Base-by-base conservation (phyloP, 2,329 filamentous ascomycete species). In the Fusarium virguliforme region DNA sequence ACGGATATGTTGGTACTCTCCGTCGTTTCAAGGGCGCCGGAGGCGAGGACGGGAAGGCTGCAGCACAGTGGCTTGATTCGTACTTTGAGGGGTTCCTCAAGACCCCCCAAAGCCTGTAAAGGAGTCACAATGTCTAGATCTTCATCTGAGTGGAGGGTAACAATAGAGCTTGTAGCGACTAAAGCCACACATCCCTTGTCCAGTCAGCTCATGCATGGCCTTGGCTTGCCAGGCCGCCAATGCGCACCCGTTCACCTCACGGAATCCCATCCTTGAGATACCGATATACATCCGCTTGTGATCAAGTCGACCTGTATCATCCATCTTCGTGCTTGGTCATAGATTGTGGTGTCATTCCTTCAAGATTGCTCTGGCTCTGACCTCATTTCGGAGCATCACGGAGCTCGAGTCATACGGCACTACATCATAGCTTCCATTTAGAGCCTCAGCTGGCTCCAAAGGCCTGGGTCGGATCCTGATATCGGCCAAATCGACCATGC, bases 1-100 rank as follows among this genome's bases (percentile, higher is more conserved):
- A 76, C 30, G 68, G 67, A 9, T 74, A 76, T 30, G 73, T 74
- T 4, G 74, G 74, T 4, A 58, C 73, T n/a, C 57, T 74, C 10
- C 71, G 41, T 30, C 66, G 57, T 37, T 71, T 63, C 62, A 53
- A 60, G 22, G 50, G 34, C 15, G 50, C 56, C 2, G 53, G 50
- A 9, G 48, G 41, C 8, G 43, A 40, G 28, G 48, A 63, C 2
- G 68, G 68, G 34, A 38, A 56, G 53, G 50, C 41, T n/a, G 68
- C 66, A 55, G 66, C 60, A 6, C 32, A 50, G n/a, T 71, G 68
- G 68, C 28, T 71, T 7, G 62, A 64, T 10, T 37, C 18, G 3
- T 71, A 71, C 35, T 69, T 60, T 26, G 55, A 62, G 12, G 63
- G 66, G 18, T 71, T 71, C 40, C 57, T 71, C 12, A 50, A 60